Percentiles rank a stretch among this genome's conserved stretches.
Conservation (phyloP, 2,329 filamentous ascomycete species). For the Falciphora oryzae region DNA sequence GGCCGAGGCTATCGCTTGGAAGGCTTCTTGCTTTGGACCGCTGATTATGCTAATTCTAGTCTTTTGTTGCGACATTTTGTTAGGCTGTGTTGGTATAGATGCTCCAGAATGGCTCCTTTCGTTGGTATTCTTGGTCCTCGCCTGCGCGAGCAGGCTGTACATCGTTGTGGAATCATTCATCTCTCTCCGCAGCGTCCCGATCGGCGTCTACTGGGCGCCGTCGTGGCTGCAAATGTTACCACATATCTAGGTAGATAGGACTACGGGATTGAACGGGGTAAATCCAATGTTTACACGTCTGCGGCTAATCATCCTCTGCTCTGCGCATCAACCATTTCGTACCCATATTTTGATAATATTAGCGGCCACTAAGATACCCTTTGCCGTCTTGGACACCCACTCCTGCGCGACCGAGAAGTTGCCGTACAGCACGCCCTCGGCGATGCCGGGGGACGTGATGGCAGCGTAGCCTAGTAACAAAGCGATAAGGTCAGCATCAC, state of each 20-base stretch:
- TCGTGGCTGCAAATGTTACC: neutral
- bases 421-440: slow-evolving; percentile 57
- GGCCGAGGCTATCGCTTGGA: neutral
- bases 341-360: too few species aligned
- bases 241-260: slow-evolving; percentile 18
- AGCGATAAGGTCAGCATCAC: too few species aligned
- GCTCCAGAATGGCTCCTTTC: too few species aligned
- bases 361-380: slow-evolving; percentile 27
- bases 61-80: neutral
- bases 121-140: too few species aligned
- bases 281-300: too few species aligned
- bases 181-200: slow-evolving; percentile 6
- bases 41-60: neutral
- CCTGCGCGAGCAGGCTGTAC: too few species aligned
- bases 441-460: slow-evolving; percentile 49
- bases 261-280: too few species aligned
- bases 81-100: neutral
- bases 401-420: slow-evolving; percentile 24
- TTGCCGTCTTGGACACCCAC: slow-evolving; percentile 30
- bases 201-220: slow-evolving; percentile 10
- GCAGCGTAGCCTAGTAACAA: too few species aligned
- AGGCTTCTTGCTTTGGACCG: neutral
- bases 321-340: too few species aligned
- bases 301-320: too few species aligned
- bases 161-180: slow-evolving; percentile 11